phyloP scores from a whole-genome alignment of 192 early-diverging fungal genomes.

The Gryganskiella cystojenkinii region DNA sequence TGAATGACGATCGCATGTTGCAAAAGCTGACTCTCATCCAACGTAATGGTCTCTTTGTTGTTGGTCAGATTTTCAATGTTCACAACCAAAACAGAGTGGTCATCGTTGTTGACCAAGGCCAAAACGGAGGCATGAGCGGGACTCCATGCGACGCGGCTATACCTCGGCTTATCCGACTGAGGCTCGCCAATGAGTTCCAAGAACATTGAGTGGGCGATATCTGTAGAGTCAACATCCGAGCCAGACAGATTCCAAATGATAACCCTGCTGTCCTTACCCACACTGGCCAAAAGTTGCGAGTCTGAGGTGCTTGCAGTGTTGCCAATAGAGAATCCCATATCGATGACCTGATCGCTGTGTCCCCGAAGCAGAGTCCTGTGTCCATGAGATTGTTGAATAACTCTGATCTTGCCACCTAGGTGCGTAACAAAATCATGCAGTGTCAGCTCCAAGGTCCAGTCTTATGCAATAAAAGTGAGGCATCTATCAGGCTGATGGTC shows the following conservation, averaged over 20 bases:
- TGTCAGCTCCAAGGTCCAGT: too few species aligned
- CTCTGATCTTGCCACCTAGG: conserved; percentile 55
- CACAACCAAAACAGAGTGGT: conserved; percentile 51
- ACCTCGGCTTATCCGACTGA: conserved; percentile 49
- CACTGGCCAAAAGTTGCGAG: conserved; percentile 36
- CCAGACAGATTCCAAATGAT: conserved; percentile 50
- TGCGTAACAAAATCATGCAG: too few species aligned
- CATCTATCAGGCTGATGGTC: neutral
- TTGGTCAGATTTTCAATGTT: conserved; percentile 32
- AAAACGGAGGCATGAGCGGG: conserved; percentile 44
- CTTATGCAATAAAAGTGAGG: too few species aligned
- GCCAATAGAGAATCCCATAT: conserved; percentile 44
- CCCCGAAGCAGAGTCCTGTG: conserved; percentile 53
- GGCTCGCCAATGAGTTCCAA: conserved; percentile 21
- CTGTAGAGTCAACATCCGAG: conserved; percentile 39
- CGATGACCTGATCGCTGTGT: conserved; percentile 47
- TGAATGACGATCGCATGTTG: conserved; percentile 37
- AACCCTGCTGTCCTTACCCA: conserved; percentile 40
- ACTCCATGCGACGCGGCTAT: conserved; percentile 54
- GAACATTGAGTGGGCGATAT: conserved; percentile 50
- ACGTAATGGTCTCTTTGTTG: conserved; percentile 3
- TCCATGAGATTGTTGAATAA: conserved; percentile 50
- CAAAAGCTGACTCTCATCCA: conserved; percentile 43
- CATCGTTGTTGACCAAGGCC: conserved; percentile 54
- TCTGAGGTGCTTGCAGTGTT: neutral